These are phyloP conservation scores for Harringtonia aguacate DNA, from an alignment of 2,329 filamentous ascomycete species.

Conservation along the genomic window DNA sequence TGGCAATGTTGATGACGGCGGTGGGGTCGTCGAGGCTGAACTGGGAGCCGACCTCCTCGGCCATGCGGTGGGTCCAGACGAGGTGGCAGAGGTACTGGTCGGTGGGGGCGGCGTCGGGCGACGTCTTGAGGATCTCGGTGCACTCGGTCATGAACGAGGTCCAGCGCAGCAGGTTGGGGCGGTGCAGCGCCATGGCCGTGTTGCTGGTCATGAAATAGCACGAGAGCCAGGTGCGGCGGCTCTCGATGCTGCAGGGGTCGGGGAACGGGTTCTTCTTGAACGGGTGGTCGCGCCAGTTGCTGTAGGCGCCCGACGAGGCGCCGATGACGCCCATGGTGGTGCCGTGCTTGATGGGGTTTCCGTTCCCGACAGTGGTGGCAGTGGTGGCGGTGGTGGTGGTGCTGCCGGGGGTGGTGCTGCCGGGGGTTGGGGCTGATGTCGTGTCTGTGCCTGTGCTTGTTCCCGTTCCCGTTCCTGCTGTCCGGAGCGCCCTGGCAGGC, in stretches of 20 bases:
- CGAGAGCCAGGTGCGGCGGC: constrained; percentile 46
- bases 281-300: constrained; percentile 29
- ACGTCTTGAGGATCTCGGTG: constrained; percentile 41
- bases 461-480: too few species aligned
- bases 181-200: constrained; percentile 49
- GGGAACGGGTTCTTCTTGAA: constrained; percentile 30
- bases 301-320: not conserved
- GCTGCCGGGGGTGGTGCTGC: too few species aligned
- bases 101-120: constrained; percentile 42
- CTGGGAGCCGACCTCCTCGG: constrained; percentile 57
- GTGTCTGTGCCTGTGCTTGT: too few species aligned
- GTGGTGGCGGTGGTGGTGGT: too few species aligned
- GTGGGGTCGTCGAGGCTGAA: constrained; percentile 57
- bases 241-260: constrained; percentile 43
- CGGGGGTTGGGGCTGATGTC: too few species aligned
- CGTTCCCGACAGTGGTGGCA: too few species aligned
- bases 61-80: constrained; percentile 49
- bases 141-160: constrained; percentile 51
- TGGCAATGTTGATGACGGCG: constrained; percentile 42
- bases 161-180: constrained; percentile 50
- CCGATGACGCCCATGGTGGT: not conserved
- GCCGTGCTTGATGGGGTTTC: too few species aligned
- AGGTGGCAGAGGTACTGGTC: constrained; percentile 49
- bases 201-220: constrained; percentile 50
- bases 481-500: too few species aligned